Evolutionary conservation across 1,284 basidiomycete species (phyloP).

Genomic region (Naganishia sp.): DNA sequence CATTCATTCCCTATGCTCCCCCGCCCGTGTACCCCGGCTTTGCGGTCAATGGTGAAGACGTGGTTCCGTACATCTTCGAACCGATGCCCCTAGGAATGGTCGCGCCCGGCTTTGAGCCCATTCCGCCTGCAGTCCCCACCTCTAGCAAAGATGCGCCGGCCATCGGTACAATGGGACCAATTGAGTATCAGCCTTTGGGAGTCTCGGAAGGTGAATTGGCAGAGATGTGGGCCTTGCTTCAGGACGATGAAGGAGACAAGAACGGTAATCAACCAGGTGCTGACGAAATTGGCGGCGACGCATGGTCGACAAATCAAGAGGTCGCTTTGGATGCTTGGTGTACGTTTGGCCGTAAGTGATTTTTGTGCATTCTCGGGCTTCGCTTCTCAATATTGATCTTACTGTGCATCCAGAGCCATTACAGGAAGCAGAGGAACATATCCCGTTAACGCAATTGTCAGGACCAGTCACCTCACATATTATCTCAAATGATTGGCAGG

Average conservation of each 20-base stretch:
- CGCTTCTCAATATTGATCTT: not conserved
- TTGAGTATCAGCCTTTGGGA: slow-evolving; percentile 18
- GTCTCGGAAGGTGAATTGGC: slow-evolving; percentile 28
- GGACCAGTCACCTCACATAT: slow-evolving; percentile 3
- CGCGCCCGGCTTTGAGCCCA: not conserved
- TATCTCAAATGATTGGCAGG: slow-evolving; percentile 11
- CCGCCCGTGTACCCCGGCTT: slow-evolving; percentile 14
- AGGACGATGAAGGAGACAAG: slow-evolving; percentile 22
- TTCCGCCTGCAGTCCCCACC: not conserved
- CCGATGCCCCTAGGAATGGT: slow-evolving; percentile 22
- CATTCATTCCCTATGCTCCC: not conserved
- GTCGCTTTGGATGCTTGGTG: slow-evolving; percentile 15
- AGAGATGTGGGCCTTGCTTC: slow-evolving; percentile 31
- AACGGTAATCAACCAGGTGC: not conserved
- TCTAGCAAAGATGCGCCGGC: slow-evolving; percentile 15
- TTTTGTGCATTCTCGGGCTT: not conserved
- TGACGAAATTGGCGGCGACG: not conserved
- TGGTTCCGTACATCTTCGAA: slow-evolving; percentile 32
- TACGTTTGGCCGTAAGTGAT: slow-evolving; percentile 13
- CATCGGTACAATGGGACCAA: slow-evolving; percentile 10
- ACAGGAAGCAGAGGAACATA: slow-evolving; percentile 5
- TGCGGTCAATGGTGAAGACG: slow-evolving; percentile 4
- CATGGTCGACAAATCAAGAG: slow-evolving; percentile 12
- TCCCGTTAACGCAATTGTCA: slow-evolving; percentile 8
- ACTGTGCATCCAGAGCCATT: not conserved